A percentile compares a stretch with the other conserved stretches of the same genome.
Conservation (phyloP, 805 yeast species). For the Spathaspora sp. region DNA sequence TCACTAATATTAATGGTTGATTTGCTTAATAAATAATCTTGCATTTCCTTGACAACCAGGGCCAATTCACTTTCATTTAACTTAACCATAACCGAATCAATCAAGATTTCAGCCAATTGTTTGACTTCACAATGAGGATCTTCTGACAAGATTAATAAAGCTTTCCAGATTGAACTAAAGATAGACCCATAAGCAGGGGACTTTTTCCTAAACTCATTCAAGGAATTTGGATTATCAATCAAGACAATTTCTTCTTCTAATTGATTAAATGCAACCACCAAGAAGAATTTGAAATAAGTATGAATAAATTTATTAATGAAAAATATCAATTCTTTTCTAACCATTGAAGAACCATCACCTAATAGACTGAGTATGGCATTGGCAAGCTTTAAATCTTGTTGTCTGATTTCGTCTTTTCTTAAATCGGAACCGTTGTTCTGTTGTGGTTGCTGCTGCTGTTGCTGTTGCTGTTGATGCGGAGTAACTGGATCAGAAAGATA, state of each 20-base stretch:
- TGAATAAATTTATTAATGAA: slow-evolving; percentile 72
- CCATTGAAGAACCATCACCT: slow-evolving; percentile 87
- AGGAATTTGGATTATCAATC: slow-evolving; percentile 55
- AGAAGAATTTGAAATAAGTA: slow-evolving; percentile 67
- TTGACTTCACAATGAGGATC: slow-evolving; percentile 87
- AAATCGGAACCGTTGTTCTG: slow-evolving; percentile 22
- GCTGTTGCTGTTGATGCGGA: slow-evolving; percentile 7
- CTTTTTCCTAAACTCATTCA: slow-evolving; percentile 61
- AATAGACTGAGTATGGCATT: slow-evolving; percentile 62
- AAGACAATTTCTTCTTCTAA: slow-evolving; percentile 74
- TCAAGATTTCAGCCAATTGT: slow-evolving; percentile 64
- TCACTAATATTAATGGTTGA: slow-evolving; percentile 37
- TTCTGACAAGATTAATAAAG: slow-evolving; percentile 70
- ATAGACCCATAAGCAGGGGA: slow-evolving; percentile 86
- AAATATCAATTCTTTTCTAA: slow-evolving; percentile 77
- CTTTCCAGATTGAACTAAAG: slow-evolving; percentile 84
- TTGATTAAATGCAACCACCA: slow-evolving; percentile 84
- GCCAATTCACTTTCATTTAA: slow-evolving; percentile 65
- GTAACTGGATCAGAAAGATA: slow-evolving; percentile 48
- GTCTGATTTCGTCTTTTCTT: slow-evolving; percentile 47
- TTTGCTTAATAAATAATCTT: slow-evolving; percentile 55
- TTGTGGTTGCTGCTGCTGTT: slow-evolving; percentile 12
- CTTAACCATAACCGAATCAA: slow-evolving; percentile 66
- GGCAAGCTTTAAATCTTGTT: slow-evolving; percentile 69
- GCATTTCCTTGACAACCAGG: slow-evolving; percentile 63